These are phyloP conservation scores for Saccharomyces hybrid DNA, from an alignment of 1,139 yeast species.

Conservation along the genomic window DNA sequence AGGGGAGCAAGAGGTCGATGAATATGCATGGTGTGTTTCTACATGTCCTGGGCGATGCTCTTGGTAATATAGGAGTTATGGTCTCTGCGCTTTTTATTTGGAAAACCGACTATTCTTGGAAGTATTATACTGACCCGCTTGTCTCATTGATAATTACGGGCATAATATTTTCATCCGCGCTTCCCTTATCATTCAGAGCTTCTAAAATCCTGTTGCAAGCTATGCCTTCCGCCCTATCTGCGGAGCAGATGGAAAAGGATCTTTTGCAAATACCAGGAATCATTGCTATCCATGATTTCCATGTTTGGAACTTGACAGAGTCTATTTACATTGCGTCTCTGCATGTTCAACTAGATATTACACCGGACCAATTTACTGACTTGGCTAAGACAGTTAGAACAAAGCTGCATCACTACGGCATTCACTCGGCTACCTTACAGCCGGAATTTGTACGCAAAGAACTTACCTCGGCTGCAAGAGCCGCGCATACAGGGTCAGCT, in stretches of 20 bases:
- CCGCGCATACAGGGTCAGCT: conserved; percentile 4
- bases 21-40: conserved; percentile 97
- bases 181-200: conserved; percentile 82
- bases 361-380: conserved; percentile 59
- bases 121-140: conserved; percentile 75
- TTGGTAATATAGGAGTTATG: conserved; percentile 93
- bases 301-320: conserved; percentile 93
- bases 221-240: conserved; percentile 77
- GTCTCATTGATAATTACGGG: conserved; percentile 79
- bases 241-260: conserved; percentile 64
- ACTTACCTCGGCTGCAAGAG: conserved; percentile 27
- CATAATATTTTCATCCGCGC: conserved; percentile 83
- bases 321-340: conserved; percentile 80
- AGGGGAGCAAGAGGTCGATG: conserved; percentile 43
- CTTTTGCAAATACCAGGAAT: conserved; percentile 65
- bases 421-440: conserved; percentile 91
- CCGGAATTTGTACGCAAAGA: conserved; percentile 56
- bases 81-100: conserved; percentile 84
- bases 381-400: conserved; percentile 72
- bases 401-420: conserved; percentile 74
- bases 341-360: conserved; percentile 66
- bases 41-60: conserved; percentile 93
- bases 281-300: conserved; percentile 85
- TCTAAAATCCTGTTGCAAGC: conserved; percentile 88
- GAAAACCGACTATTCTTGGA: conserved; percentile 89